phyloP scores from a whole-genome alignment of 192 early-diverging fungal species.

The Podila minutissima region DNA sequence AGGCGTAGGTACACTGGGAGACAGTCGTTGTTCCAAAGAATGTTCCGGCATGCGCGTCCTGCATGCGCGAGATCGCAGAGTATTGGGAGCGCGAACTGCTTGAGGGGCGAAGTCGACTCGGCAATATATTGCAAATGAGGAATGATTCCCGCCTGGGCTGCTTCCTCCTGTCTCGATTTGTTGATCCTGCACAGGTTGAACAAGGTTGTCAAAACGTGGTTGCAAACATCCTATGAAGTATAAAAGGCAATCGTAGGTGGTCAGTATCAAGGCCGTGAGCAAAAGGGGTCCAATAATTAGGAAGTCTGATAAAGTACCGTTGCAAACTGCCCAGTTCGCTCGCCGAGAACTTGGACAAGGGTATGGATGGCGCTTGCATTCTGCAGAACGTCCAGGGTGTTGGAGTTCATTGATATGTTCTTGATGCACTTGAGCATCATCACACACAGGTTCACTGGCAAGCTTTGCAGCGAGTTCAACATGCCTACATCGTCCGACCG shows the following conservation, averaged over 20 bases:
- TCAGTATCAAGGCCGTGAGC: not conserved
- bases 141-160: slow-evolving; percentile 64
- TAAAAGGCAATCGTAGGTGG: not conserved
- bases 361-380: slow-evolving; percentile 58
- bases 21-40: slow-evolving; percentile 58
- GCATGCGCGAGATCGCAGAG: slow-evolving; percentile 70
- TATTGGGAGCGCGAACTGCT: slow-evolving; percentile 70
- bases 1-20: slow-evolving; percentile 58
- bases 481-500: slow-evolving; percentile 24
- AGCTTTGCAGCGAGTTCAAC: slow-evolving; percentile 51
- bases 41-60: slow-evolving; percentile 54
- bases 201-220: slow-evolving; percentile 66
- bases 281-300: not conserved
- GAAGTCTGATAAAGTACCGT: slow-evolving; percentile 9
- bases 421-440: slow-evolving; percentile 68
- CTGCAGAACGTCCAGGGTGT: slow-evolving; percentile 60
- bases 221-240: slow-evolving; percentile 58
- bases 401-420: slow-evolving; percentile 69
- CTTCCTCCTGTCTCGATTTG: slow-evolving; percentile 63
- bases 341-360: slow-evolving; percentile 55
- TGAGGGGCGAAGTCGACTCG: slow-evolving; percentile 56
- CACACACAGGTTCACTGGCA: slow-evolving; percentile 50
- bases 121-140: slow-evolving; percentile 63
- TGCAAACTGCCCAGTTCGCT: slow-evolving; percentile 17
- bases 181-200: slow-evolving; percentile 71